Conservation (phyloP, 495 filamentous ascomycete genomes). For the Cercophora samala region DNA sequence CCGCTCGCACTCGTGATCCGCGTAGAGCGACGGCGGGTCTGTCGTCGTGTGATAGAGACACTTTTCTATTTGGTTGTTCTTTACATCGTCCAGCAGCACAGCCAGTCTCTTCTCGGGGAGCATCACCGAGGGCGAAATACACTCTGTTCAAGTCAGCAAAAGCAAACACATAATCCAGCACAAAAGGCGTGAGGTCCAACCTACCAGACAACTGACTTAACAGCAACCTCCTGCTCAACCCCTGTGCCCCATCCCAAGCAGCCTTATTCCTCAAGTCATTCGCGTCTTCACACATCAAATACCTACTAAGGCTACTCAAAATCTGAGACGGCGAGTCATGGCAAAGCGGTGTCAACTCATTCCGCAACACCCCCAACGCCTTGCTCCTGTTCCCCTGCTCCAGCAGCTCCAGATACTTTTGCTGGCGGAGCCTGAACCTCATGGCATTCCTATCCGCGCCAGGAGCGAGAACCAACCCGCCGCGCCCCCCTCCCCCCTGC, state of each 20-base stretch:
- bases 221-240: slow-evolving; percentile 69
- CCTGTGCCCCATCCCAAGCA: slow-evolving; percentile 82
- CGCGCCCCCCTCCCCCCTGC: slow-evolving; percentile 48
- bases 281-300: slow-evolving; percentile 80
- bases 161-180: slow-evolving; percentile 1
- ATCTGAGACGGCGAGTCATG: slow-evolving; percentile 65
- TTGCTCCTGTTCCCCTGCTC: slow-evolving; percentile 68
- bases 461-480: slow-evolving; percentile 45
- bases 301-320: slow-evolving; percentile 79
- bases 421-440: slow-evolving; percentile 76
- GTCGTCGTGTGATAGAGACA: slow-evolving; percentile 88
- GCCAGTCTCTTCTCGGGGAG: slow-evolving; percentile 93
- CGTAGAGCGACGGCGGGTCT: slow-evolving; percentile 78
- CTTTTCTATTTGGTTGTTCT: slow-evolving; percentile 71
- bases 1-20: slow-evolving; percentile 80
- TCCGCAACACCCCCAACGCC: slow-evolving; percentile 76
- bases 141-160: slow-evolving; percentile 52
- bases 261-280: slow-evolving; percentile 81
- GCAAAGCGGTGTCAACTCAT: slow-evolving; percentile 84
- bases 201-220: slow-evolving; percentile 81
- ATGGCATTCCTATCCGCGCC: slow-evolving; percentile 46
- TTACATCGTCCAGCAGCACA: slow-evolving; percentile 74
- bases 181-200: too few species aligned
- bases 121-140: slow-evolving; percentile 96
- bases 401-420: slow-evolving; percentile 92